Percentiles rank a stretch among this genome's conserved stretches.
These are phyloP conservation scores for Dalbergia oliveri DNA, from an alignment of 306 rosid species.

Conservation along the genomic window DNA sequence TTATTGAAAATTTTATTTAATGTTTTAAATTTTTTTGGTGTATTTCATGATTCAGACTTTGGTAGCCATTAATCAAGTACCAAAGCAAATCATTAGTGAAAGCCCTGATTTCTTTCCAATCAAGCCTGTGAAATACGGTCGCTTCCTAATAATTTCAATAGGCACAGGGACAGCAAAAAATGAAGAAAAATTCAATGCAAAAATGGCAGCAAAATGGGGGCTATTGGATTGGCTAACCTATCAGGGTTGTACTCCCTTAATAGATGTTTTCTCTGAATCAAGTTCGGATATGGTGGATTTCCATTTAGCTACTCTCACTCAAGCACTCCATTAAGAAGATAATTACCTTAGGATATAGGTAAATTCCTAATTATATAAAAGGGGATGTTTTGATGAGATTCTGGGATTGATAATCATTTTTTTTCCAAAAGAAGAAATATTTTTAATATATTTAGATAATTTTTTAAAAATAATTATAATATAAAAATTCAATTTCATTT, in stretches of 20 bases:
- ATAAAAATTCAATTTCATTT: too few species aligned
- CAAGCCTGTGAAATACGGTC: conserved; percentile 48
- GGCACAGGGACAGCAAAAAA: conserved; percentile 55
- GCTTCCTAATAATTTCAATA: conserved; percentile 50
- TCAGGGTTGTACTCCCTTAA: conserved; percentile 44
- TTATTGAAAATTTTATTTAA: neutral
- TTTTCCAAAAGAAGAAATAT: too few species aligned
- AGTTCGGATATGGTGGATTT: conserved; percentile 54
- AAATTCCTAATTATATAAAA: neutral
- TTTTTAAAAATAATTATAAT: too few species aligned
- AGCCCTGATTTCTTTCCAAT: conserved; percentile 49
- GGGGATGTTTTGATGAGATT: too few species aligned
- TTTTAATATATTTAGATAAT: too few species aligned
- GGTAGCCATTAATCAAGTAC: conserved; percentile 51
- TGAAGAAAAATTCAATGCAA: conserved; percentile 42
- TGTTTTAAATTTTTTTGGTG: neutral
- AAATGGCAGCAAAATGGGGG: conserved; percentile 53
- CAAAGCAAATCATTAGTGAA: conserved; percentile 34
- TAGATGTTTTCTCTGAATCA: conserved; percentile 51
- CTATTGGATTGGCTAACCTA: conserved; percentile 48
- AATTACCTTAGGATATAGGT: conserved; percentile 59
- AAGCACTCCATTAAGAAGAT: conserved; percentile 43
- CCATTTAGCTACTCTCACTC: conserved; percentile 47
- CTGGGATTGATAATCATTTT: too few species aligned
- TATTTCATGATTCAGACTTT: conserved; percentile 27